Evolutionary conservation across 208 protist species (phyloP), one percentile per base, ranked within the genome.

Genomic region (Acanthamoeba healyi): DNA sequence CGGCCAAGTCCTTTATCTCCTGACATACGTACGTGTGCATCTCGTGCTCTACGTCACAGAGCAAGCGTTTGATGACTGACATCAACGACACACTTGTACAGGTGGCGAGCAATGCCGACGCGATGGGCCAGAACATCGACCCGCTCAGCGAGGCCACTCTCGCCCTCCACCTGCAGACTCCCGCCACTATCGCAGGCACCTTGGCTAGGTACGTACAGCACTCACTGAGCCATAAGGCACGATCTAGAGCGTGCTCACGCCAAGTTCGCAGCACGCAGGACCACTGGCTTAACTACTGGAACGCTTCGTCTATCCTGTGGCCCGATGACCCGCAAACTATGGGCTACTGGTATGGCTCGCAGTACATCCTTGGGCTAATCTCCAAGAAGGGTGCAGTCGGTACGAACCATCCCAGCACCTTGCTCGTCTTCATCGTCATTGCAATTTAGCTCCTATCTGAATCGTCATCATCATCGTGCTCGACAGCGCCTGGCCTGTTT

Each of bases 331-430:
- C 32, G n/a, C 65, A 24, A 5, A 79, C 70, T 9, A 79, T 44
- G 34, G 38, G 14, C 10, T 79, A 79, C 36, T 79, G 70, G 70
- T 79, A 79, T n/a, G 70, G 70, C 1, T 79, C 70, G 34, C 70
- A 79, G 70, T 79, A 79, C 36, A 79, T 79, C n/a, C 17, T 46
- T 6, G 34, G 36, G 5, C 29, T 79, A 7, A 34, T 79, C 26
- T 49, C 36, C 38, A 15, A 26, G 32, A 24, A 24, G 17, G 70
- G 70, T 26, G 70, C 70, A 10, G 36, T 26, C 15, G 70, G 70
- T 79, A 79, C 12, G 38, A 32, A 10, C 0, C 17, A 56, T 17
- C 15, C 49, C 49, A 7, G 14, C 10, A 10, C 46, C 46, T 51
- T 15, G 0, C 46, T 15, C 61, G 9, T 70, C 61, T 70, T 7